Base-by-base conservation (phyloP, 2,329 filamentous ascomycete species). In the Neospermospora avenae region DNA sequence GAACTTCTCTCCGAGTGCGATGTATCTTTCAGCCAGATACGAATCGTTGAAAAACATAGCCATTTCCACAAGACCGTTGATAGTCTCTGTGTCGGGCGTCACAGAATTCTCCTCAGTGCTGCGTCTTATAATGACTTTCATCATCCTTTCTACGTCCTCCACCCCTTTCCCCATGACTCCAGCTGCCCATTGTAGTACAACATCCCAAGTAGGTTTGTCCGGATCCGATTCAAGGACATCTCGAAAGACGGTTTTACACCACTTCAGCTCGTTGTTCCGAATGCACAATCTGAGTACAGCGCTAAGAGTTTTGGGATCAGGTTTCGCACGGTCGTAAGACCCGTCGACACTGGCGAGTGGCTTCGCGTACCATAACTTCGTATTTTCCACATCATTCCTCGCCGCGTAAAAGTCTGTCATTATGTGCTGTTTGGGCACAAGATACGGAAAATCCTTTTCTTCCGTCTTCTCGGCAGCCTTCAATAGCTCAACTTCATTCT, bases 51-150 rank as follows among this genome's bases (percentile, higher is more conserved):
- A 81, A n/a, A 84, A 82, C 64, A 88, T 86, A 10, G 91, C 90
- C 59, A 87, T 85, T 56, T 84, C 81, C 18, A 98, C 81, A 25
- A 98, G 80, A 5, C 79, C 77, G 70, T 98, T 96, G 68, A 98
- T 85, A 5, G 89, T 91, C 3, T 81, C 76, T 6, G 86, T 86
- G 57, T 90, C 87, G 0, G 91, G 84, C 6, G 77, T 74, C 3
- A 81, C 66, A 16, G 76, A 75, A 58, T 78, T 71, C 59, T 80
- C 73, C 62, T 79, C 72, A 55, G 76, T 69, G 63, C 78, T 81
- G 52, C 79, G 76, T 11, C 78, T 74, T n/a, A 78, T 74, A 80
- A 91, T 87, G 20, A 86, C 79, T 45, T 83, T 78, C 61, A 95
- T 83, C 84, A 93, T 91, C 65, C 86, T 83, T 58, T 84, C 81